phyloP scores from a whole-genome alignment of 108 stramenopile genomes.

The Bacterosira constricta region DNA sequence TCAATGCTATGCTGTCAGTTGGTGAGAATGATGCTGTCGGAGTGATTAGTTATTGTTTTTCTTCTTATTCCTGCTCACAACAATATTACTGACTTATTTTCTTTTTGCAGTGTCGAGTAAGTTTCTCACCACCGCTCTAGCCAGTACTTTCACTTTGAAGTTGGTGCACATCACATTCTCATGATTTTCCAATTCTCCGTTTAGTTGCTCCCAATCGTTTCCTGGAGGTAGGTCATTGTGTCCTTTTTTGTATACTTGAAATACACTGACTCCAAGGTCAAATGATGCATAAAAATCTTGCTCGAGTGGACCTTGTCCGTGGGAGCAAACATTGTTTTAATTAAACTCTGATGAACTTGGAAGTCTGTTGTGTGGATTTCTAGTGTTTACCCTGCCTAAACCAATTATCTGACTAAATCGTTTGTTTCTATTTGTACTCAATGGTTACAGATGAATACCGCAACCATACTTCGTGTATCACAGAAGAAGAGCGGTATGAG shows the following conservation, averaged over 20 bases:
- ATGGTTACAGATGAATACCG: slow-evolving; percentile 80
- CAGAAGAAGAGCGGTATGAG: slow-evolving; percentile 89
- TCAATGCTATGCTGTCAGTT: slow-evolving; percentile 74
- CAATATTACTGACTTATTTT: background rate
- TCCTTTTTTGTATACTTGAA: background rate
- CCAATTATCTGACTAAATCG: background rate
- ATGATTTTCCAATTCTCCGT: background rate
- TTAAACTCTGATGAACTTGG: slow-evolving; percentile 86
- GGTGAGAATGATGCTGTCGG: slow-evolving; percentile 39
- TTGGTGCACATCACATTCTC: background rate
- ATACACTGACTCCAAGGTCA: slow-evolving; percentile 2
- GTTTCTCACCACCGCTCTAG: no score
- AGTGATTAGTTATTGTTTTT: background rate
- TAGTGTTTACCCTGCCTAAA: slow-evolving; percentile 15
- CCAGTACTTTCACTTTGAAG: background rate
- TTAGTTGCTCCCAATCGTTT: slow-evolving; percentile 74
- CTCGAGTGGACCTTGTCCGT: slow-evolving; percentile 60
- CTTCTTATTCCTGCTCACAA: background rate
- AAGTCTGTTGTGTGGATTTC: background rate
- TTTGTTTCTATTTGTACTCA: slow-evolving; percentile 1
- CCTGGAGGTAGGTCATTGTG: slow-evolving; percentile 70
- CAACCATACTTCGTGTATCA: slow-evolving; percentile 81
- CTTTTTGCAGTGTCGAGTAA: slow-evolving; percentile 53
- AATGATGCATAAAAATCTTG: slow-evolving; percentile 47
- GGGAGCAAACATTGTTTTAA: slow-evolving; percentile 92